Evolutionary conservation across 2,329 filamentous ascomycete genomes (phyloP), one percentile per base, ranked within the genome.

Genomic region (Trichoderma sp.): DNA sequence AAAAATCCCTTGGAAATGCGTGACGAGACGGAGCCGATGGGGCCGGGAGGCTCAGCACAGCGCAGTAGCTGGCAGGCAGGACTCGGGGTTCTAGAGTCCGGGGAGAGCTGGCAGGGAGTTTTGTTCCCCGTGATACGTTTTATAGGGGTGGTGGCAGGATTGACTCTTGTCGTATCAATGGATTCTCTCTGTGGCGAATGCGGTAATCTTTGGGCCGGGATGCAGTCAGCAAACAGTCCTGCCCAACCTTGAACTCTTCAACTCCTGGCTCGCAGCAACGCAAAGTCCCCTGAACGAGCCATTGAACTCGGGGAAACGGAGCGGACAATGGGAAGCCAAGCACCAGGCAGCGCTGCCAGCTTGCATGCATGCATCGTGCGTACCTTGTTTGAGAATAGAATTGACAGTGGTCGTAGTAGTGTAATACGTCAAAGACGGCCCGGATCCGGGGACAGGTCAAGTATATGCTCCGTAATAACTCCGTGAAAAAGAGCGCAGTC

Each of bases 221-320:
- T 65, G 61, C 61, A 46, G 61, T 56, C 61, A 65, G 61, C 61
- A n/a, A 43, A 39, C n/a, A 26, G 28, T 55, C 60, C 37, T 18
- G n/a, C 60, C 37, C 39, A 43, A 43, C 18, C 39, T 43, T 1
- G 26, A 26, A 26, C 26, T 26, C 26, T 26, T 3, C 10, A 8
- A 26, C 26, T 64, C 14, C 34, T 34, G 59, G 24, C 61, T 39
- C 18, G 21, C 4, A 7, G 2, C 26, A 55, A 16, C 18, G 49
- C n/a, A 26, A 10, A 30, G n/a, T 5, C 14, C 21, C 30, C 34
- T 65, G 24, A 26, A 55, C 10, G 11, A 30, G n/a, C n/a, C 18
- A 7, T 32, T 63, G 46, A 63, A 37, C 21, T 34, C 60, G 60
- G 60, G 34, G 60, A 24, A 43, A 37, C 49, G 60, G 60, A 55